phyloP scores from a whole-genome alignment of 2,329 filamentous ascomycete species.

The Immersiporthe knoxdaviesiana region DNA sequence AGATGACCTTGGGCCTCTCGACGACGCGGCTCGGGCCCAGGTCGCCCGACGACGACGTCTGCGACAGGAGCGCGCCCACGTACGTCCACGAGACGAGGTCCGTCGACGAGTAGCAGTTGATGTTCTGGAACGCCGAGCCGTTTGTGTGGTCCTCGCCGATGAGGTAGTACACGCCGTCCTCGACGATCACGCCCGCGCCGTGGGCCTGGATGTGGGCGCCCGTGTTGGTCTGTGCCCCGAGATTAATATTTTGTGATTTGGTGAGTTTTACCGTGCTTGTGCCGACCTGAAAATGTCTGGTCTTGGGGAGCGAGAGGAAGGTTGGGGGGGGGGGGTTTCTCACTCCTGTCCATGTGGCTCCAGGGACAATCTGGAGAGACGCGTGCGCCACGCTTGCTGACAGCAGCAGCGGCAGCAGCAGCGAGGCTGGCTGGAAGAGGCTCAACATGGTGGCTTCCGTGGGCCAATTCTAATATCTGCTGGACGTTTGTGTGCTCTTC shows the following conservation, averaged over 20 bases:
- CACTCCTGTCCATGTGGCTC: constrained; percentile 38
- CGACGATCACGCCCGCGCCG: constrained; percentile 65
- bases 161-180: constrained; percentile 64
- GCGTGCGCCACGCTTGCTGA: constrained; percentile 34
- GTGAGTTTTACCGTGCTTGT: too few species aligned
- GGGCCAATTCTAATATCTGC: neutral
- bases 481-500: neutral
- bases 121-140: constrained; percentile 63
- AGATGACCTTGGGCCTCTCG: constrained; percentile 71
- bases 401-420: constrained; percentile 34
- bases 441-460: constrained; percentile 23
- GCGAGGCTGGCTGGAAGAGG: constrained; percentile 25
- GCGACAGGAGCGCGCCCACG: constrained; percentile 60
- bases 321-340: neutral
- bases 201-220: constrained; percentile 66
- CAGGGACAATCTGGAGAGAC: constrained; percentile 37
- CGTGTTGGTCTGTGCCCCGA: constrained; percentile 32
- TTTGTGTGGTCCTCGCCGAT: constrained; percentile 72
- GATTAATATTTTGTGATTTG: neutral
- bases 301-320: neutral
- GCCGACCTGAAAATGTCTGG: too few species aligned
- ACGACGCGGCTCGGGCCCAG: constrained; percentile 65
- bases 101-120: constrained; percentile 70
- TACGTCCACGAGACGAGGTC: constrained; percentile 67
- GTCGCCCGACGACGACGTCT: constrained; percentile 54